Base-by-base conservation (phyloP, 2,329 filamentous ascomycete species). In the Trichothecium sympodiale region DNA sequence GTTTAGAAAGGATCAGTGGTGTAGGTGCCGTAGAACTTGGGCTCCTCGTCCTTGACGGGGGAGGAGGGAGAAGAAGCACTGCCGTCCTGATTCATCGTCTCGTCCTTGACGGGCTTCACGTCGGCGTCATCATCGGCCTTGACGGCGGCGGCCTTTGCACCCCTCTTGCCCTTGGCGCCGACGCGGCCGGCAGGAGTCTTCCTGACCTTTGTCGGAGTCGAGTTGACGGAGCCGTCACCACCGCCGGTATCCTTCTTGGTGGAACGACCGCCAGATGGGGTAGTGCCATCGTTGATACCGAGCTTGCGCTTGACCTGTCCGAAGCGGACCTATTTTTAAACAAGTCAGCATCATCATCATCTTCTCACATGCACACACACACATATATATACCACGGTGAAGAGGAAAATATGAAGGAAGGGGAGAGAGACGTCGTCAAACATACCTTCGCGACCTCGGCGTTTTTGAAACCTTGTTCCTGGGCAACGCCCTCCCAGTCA, bases 301-400 rank as follows among this genome's bases (percentile, higher is more conserved):
- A 65, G 52, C 50, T 69, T 67, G 31, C 56, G 53, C 49, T 64
- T 70, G 40, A 72, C 61, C 40, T 72, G 66, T 4, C 63, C 58
- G 38, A 64, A 73, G 31, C 69, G 64, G 28, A 61, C 58, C 56
- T 65, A 38, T 28, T 25, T 1, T n/a, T n/a, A n/a, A 25, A 25
- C 20, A n/a, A n/a, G n/a, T n/a, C n/a, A n/a, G n/a, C n/a, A n/a
- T n/a, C n/a, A n/a, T n/a, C n/a, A n/a, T n/a, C n/a, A n/a, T n/a
- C n/a, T n/a, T 25, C 10, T 25, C 20, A 25, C 20, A 25, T 25
- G 26, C 5, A 13, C 20, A 27, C 9, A 29, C 17, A 17, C 39
- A 4, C 17, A 10, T 18, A 10, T 26, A 35, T 17, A 36, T 8
- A 17, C 12, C 13, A 23, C 2, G 4, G 20, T 8, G 16, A 17